Evolutionary conservation across 305 asterid genomes (phyloP).

Genomic region (Fraxinus albicans): DNA sequence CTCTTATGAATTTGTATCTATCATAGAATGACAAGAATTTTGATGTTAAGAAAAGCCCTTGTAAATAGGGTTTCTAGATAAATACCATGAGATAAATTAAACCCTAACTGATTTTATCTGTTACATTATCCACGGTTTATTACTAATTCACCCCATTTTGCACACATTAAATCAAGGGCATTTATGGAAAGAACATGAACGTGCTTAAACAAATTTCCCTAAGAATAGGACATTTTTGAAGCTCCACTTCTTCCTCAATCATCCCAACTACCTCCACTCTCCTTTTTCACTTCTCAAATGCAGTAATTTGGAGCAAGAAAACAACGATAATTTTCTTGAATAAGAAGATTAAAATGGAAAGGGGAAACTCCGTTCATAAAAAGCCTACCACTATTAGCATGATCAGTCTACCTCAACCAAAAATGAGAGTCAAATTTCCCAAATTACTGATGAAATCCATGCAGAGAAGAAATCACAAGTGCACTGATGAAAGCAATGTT

Average conservation of each 20-base stretch:
- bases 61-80: not conserved
- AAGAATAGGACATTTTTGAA: conserved; percentile 32
- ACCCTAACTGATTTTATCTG: not conserved
- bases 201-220: conserved; percentile 16
- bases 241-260: conserved; percentile 27
- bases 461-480: conserved; percentile 8
- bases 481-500: conserved; percentile 10
- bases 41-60: not conserved
- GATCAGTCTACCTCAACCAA: not conserved
- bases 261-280: conserved; percentile 24
- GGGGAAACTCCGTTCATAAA: not conserved
- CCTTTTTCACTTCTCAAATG: conserved; percentile 1
- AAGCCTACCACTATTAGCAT: not conserved
- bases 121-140: not conserved
- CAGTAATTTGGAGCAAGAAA: not conserved
- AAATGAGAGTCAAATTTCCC: conserved; percentile 2
- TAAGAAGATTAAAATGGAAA: not conserved
- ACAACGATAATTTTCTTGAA: not conserved
- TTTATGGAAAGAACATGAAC: not conserved
- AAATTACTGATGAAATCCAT: conserved; percentile 13
- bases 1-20: not conserved
- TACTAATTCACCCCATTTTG: not conserved
- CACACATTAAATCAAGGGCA: not conserved
- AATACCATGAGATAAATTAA: not conserved
- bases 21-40: not conserved